A percentile compares a stretch with the other conserved stretches of the same genome.
Evolutionary conservation across 768 basidiomycete species (phyloP).

Genomic region (Trametes villosa): DNA sequence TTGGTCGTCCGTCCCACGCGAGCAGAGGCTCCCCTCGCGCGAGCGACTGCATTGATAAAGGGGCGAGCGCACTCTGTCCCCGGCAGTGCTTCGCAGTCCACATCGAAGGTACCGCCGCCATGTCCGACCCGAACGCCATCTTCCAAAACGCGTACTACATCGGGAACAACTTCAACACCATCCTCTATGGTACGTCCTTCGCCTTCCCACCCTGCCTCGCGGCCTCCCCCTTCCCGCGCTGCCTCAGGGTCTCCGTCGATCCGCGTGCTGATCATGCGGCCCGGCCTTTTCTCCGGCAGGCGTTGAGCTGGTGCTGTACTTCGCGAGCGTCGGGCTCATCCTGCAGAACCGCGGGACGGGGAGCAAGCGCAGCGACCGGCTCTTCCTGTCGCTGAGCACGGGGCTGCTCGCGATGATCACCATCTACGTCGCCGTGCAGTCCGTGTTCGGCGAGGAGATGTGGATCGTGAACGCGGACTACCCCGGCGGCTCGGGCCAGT

Average conservation of each 20-base stretch:
- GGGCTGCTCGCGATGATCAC: constrained; percentile 38
- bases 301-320: constrained; percentile 32
- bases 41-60: background rate
- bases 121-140: constrained; percentile 17
- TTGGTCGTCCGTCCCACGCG: background rate
- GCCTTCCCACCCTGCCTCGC: background rate
- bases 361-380: constrained; percentile 16
- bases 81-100: background rate
- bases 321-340: constrained; percentile 17
- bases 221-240: no score
- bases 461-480: constrained; percentile 39
- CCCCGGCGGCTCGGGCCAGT: constrained; percentile 41
- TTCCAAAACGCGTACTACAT: constrained; percentile 26
- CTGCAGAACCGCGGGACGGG: constrained; percentile 6
- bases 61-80: background rate
- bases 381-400: constrained; percentile 29
- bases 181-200: constrained; percentile 4
- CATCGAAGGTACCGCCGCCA: background rate
- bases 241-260: no score
- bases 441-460: constrained; percentile 38
- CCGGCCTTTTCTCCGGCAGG: constrained; percentile 12
- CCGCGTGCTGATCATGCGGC: background rate
- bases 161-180: constrained; percentile 18
- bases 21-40: background rate
- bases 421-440: constrained; percentile 32